Evolutionary conservation across 176 grass and related monocot genomes (phyloP).

Genomic region (Lolium rigidum): DNA sequence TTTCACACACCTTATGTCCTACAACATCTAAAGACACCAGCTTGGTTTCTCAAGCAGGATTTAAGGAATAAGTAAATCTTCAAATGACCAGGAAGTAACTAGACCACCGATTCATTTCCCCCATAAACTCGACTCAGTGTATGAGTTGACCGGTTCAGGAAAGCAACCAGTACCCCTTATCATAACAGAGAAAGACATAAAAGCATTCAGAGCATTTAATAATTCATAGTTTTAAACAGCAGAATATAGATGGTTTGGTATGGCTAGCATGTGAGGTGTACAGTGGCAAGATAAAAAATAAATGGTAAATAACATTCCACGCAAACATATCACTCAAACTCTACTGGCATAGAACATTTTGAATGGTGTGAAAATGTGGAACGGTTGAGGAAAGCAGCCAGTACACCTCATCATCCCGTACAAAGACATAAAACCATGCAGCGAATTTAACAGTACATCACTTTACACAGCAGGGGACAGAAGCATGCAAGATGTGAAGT

Average conservation of each 20-base stretch:
- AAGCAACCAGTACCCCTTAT: not conserved
- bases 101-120: not conserved
- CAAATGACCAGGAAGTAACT: not conserved
- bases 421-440: too few relatives aligned
- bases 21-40: not conserved
- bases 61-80: not conserved
- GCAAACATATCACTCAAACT: too few relatives aligned
- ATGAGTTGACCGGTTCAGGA: not conserved
- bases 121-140: not conserved
- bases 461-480: not conserved
- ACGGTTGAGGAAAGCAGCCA: too few relatives aligned
- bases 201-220: not conserved
- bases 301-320: too few relatives aligned
- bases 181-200: not conserved
- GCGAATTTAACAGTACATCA: not conserved
- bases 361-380: too few relatives aligned
- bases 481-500: not conserved
- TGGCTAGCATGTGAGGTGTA: too few relatives aligned
- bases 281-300: too few relatives aligned
- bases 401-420: not conserved
- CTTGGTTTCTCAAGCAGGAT: not conserved
- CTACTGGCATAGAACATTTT: too few relatives aligned
- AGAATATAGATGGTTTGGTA: not conserved
- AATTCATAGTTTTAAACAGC: constrained; percentile 1
- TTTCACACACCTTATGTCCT: not conserved